Evolutionary conservation across 139 green algal species (phyloP).

Genomic region (Axilococcus clingmanii): DNA sequence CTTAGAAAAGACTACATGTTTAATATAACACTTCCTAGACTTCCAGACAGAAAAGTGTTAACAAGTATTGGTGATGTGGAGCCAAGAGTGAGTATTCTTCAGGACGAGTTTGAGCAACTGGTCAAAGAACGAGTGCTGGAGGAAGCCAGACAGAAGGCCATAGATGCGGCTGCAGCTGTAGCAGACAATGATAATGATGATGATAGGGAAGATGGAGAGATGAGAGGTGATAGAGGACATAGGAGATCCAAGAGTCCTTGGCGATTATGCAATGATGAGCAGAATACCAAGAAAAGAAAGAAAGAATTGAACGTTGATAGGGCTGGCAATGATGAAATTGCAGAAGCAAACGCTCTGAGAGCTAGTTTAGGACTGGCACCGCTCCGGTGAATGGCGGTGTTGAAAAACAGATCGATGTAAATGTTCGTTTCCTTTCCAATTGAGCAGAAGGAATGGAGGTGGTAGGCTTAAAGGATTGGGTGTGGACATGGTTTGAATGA

Average conservation of each 20-base stretch:
- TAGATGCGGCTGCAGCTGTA: constrained; percentile 3
- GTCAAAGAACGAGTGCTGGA: constrained; percentile 27
- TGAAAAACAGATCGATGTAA: constrained; percentile 2
- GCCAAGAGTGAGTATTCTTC: constrained; percentile 55
- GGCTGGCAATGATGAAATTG: constrained; percentile 21
- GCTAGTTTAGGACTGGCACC: constrained; percentile 64
- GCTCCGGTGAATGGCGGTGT: constrained; percentile 33
- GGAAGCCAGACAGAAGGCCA: background rate
- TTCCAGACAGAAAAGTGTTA: constrained; percentile 58
- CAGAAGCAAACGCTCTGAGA: constrained; percentile 34
- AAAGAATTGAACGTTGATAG: background rate
- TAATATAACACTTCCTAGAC: constrained; percentile 81
- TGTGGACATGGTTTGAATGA: no score
- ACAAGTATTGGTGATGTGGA: constrained; percentile 56
- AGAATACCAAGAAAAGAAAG: constrained; percentile 4
- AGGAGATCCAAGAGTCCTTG: constrained; percentile 2
- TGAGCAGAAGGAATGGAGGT: no score
- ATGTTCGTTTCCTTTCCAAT: no score
- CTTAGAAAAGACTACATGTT: constrained; percentile 86
- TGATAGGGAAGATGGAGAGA: constrained; percentile 2
- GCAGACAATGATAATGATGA: constrained; percentile 17
- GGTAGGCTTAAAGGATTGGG: no score
- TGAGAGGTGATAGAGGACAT: background rate
- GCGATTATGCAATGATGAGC: background rate
- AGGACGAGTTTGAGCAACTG: constrained; percentile 73